These are phyloP conservation scores for Crithidia sp. DNA, from an alignment of 208 protist species.

Conservation along the genomic window DNA sequence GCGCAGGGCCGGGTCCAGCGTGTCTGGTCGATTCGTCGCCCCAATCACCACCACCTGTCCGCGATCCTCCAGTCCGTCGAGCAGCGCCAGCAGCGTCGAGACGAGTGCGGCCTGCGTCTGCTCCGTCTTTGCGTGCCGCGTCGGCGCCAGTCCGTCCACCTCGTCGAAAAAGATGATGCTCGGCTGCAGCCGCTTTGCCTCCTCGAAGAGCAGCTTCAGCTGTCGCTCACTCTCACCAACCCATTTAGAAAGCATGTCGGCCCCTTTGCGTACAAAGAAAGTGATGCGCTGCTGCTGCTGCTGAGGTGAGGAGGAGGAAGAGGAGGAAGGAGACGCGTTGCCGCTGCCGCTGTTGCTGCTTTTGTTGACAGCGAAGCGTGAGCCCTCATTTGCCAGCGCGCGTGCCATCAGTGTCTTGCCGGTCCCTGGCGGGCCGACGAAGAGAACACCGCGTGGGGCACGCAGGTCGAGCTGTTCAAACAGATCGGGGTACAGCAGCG, in stretches of 20 bases:
- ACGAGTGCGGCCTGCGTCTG: conserved; percentile 88
- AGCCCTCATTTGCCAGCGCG: conserved; percentile 98
- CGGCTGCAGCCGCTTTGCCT: conserved; percentile 93
- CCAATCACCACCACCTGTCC: conserved; percentile 96
- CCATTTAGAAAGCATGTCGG: conserved; percentile 98
- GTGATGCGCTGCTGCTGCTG: conserved; percentile 77
- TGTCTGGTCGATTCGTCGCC: conserved; percentile 95
- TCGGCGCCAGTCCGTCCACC: conserved; percentile 96
- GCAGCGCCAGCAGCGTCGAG: conserved; percentile 93
- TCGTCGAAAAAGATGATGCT: conserved; percentile 99
- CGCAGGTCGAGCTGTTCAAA: conserved; percentile 56
- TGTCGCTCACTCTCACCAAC: conserved; percentile 98
- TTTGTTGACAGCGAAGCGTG: conserved; percentile 53
- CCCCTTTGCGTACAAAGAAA: conserved; percentile 97
- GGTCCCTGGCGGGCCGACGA: conserved; percentile 99
- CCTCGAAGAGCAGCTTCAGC: conserved; percentile 97
- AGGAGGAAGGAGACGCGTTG: not conserved
- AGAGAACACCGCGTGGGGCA: conserved; percentile 97
- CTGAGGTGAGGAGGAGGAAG: not conserved
- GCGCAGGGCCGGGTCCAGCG: conserved; percentile 96
- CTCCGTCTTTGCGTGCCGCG: conserved; percentile 78
- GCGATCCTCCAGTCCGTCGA: conserved; percentile 94
- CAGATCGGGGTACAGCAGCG: conserved; percentile 77
- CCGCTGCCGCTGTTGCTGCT: not conserved
- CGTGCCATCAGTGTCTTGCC: conserved; percentile 99